phyloP scores from a whole-genome alignment of 345 rosid genomes.

The Jatropha curcas region DNA sequence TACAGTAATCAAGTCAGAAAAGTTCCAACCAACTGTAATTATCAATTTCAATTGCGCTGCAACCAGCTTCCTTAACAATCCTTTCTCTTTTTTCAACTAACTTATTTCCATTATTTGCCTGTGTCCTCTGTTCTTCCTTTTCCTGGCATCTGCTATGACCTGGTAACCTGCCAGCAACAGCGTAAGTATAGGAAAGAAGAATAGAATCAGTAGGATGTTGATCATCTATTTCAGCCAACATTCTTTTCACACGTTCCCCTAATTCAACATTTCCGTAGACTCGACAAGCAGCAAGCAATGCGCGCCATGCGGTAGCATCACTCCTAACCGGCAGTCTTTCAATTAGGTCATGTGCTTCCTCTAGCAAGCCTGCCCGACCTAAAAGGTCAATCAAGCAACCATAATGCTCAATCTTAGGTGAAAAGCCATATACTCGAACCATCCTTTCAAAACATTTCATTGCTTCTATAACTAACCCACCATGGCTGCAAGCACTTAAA shows the following conservation, averaged over 20 bases:
- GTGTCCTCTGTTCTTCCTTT: constrained; percentile 16
- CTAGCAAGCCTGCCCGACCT: constrained; percentile 63
- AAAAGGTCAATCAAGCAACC: constrained; percentile 66
- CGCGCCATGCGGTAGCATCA: constrained; percentile 64
- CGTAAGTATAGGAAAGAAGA: constrained; percentile 52
- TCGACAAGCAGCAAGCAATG: constrained; percentile 67
- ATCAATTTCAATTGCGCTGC: constrained; percentile 48
- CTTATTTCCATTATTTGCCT: constrained; percentile 1
- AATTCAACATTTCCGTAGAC: constrained; percentile 51
- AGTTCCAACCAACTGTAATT: constrained; percentile 7
- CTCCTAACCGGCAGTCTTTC: constrained; percentile 44
- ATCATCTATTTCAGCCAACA: constrained; percentile 43
- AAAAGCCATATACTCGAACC: constrained; percentile 42
- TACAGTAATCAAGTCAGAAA: background rate
- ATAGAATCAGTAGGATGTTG: constrained; percentile 54
- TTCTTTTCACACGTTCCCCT: constrained; percentile 43
- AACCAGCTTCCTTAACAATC: constrained; percentile 45
- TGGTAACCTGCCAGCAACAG: constrained; percentile 49
- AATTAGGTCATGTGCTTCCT: constrained; percentile 56
- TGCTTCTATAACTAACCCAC: constrained; percentile 57
- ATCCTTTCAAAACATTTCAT: constrained; percentile 49
- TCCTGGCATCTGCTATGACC: constrained; percentile 25
- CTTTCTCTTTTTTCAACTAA: constrained; percentile 17
- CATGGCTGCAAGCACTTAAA: constrained; percentile 67
- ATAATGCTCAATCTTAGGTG: constrained; percentile 61